Conservation (phyloP, 768 basidiomycete species). For the Hysterangium stoloniferum region DNA sequence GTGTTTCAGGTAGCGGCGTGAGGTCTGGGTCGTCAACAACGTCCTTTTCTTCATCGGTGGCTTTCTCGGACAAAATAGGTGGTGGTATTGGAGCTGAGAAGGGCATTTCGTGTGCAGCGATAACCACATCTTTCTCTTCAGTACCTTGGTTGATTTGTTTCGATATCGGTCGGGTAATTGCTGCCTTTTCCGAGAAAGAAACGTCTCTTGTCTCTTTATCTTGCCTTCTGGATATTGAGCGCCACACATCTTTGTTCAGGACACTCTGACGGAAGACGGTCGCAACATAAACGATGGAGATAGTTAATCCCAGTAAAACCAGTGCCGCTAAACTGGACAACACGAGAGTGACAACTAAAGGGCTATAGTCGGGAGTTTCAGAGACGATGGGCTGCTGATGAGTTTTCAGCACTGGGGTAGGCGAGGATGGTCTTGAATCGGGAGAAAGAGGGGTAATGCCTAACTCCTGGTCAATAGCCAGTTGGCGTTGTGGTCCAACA, state of each 20-base stretch:
- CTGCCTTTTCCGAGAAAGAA: neutral
- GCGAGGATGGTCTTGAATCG: constrained; percentile 2
- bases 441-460: neutral
- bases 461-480: neutral
- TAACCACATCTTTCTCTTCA: neutral
- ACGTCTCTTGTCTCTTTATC: neutral
- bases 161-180: neutral
- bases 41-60: neutral
- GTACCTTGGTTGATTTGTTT: neutral
- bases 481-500: constrained; percentile 5
- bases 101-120: neutral
- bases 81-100: neutral
- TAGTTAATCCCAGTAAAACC: constrained; percentile 6
- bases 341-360: constrained; percentile 4
- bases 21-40: neutral
- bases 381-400: neutral
- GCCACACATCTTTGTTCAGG: neutral
- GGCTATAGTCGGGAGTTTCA: neutral
- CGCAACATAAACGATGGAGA: neutral
- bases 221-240: neutral
- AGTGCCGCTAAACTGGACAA: constrained; percentile 3
- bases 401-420: neutral
- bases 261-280: neutral
- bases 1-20: neutral
- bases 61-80: neutral